Percentiles rank a stretch among this genome's conserved stretches.
phyloP scores from a whole-genome alignment of 2,329 filamentous ascomycete species.

The Zalaria sp. region DNA sequence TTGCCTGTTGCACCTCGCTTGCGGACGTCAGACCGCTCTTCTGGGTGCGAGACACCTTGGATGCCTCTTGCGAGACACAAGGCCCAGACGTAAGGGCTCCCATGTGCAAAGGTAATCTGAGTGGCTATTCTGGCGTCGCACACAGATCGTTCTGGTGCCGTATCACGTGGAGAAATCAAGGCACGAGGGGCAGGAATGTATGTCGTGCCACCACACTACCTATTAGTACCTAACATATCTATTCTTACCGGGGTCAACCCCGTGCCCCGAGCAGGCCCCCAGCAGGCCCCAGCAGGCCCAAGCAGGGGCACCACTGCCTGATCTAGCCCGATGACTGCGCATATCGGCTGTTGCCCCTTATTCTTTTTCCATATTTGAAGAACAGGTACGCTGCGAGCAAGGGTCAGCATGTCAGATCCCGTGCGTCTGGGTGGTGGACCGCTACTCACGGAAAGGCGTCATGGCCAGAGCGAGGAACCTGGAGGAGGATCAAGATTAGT shows the following conservation, averaged over 20 bases:
- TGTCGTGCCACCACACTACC: background rate
- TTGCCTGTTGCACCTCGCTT: background rate
- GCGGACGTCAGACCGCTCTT: background rate
- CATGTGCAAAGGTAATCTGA: slow-evolving; percentile 7
- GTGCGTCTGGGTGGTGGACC: slow-evolving; percentile 9
- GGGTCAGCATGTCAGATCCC: slow-evolving; percentile 9
- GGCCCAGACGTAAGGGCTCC: background rate
- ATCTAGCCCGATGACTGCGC: slow-evolving; percentile 17
- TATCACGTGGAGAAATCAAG: slow-evolving; percentile 12
- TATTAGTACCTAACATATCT: background rate
- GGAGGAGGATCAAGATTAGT: background rate
- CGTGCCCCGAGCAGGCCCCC: background rate
- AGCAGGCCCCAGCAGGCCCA: background rate
- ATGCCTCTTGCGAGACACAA: background rate
- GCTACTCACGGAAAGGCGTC: slow-evolving; percentile 26
- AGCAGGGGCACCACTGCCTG: background rate
- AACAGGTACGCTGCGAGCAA: slow-evolving; percentile 26
- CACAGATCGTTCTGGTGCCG: slow-evolving; percentile 11
- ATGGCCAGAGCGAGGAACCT: slow-evolving; percentile 33
- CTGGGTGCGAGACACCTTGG: background rate
- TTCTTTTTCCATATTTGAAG: slow-evolving; percentile 33
- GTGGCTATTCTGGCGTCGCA: slow-evolving; percentile 8
- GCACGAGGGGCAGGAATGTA: slow-evolving; percentile 1
- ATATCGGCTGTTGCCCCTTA: slow-evolving; percentile 33
- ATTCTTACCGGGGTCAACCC: no score